phyloP scores from a whole-genome alignment of 305 asterid species.

The Fraxinus paxiana region DNA sequence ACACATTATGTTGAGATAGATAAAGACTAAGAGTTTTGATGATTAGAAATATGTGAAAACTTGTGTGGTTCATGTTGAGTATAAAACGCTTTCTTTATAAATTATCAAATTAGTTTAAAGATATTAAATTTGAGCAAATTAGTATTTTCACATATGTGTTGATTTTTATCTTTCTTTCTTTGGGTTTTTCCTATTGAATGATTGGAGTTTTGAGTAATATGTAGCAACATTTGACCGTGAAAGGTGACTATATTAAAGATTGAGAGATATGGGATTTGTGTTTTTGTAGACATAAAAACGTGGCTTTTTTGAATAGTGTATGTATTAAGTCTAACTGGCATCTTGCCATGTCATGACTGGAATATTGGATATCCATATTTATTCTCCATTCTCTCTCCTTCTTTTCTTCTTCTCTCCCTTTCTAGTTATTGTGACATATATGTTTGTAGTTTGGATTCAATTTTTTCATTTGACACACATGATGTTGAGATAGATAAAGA shows the following conservation, averaged over 20 bases:
- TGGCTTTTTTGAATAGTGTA: not conserved
- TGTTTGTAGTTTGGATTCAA: not conserved
- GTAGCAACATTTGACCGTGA: not conserved
- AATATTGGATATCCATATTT: not conserved
- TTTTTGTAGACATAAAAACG: not conserved
- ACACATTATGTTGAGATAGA: not conserved
- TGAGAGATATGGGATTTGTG: not conserved
- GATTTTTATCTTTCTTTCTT: not conserved
- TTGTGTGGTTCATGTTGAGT: not conserved
- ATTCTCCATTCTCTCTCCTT: not conserved
- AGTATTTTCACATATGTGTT: not conserved
- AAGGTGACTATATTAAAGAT: not conserved
- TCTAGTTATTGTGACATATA: not conserved
- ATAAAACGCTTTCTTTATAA: not conserved
- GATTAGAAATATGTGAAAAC: not conserved
- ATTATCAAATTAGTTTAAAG: not conserved
- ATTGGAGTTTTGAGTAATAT: not conserved
- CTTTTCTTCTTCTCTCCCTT: not conserved
- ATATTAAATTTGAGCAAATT: not conserved
- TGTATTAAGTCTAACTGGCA: not conserved
- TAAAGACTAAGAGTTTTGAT: not conserved
- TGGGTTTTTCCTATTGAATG: not conserved
- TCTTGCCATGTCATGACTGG: not conserved
- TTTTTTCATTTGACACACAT: not conserved
- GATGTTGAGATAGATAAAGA: not conserved